Evolutionary conservation across 2,329 filamentous ascomycete genomes (phyloP), one percentile per base, ranked within the genome.

Genomic region (Fusarium heterosporum): DNA sequence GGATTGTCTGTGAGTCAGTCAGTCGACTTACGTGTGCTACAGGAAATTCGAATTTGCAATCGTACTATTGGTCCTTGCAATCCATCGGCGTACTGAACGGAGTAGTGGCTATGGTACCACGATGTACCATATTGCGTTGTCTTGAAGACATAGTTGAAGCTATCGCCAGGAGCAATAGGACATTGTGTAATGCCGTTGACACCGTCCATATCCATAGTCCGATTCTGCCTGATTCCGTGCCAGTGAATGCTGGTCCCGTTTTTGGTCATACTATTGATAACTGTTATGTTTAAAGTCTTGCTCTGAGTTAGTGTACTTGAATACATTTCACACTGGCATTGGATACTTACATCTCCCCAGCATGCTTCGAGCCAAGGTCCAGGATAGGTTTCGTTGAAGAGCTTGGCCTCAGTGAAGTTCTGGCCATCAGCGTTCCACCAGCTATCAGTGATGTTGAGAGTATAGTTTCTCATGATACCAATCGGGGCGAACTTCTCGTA

Each of bases 21-120:
- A 67, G 49, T 11, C n/a, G 22, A 22, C 22, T 22, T 22, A 6
- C 4, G 22, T 22, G 4, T 22, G 22, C 4, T 22, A 22, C 22
- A 22, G 22, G 22, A 22, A 4, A 22, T 22, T 22, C 22, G 22
- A 22, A 6, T 22, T 7, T 11, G 0, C 1, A 3, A 1, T 0
- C 64, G 42, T n/a, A 70, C 68, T 2, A 72, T 32, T 0, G 70
- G 70, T 0, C 68, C 70, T 8, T 61, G 64, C 4, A 72, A 38
- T 0, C 70, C 70, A 46, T 72, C 70, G 3, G 70, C 70, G 10
- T 72, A 72, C 4, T 72, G 70, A 1, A 71, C 40, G 10, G 65
- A 68, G 11, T 72, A 71, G 26, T 72, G 70, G 0, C 68, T 71
- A 3, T 72, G 70, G 19, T 72, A 72, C 70, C 70, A 72, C 0